Percentiles rank a stretch among this genome's conserved stretches.
phyloP scores from a whole-genome alignment of 441 rosid genomes.

The Mallotus japonicus region DNA sequence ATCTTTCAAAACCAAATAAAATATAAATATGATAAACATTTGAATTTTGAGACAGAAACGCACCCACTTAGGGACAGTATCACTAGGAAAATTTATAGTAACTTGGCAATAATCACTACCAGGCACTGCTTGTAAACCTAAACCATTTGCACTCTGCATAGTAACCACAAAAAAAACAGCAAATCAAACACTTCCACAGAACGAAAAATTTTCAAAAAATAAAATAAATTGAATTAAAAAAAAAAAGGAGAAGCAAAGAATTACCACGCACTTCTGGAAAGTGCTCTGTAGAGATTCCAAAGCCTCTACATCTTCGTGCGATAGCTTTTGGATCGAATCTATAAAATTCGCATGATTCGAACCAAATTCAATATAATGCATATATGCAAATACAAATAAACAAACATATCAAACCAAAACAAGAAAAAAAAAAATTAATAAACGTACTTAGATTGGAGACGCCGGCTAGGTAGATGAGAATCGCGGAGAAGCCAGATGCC shows the following conservation, averaged over 20 bases:
- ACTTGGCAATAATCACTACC: slow-evolving; percentile 70
- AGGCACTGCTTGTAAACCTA: slow-evolving; percentile 68
- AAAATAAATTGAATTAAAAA: too few relatives aligned
- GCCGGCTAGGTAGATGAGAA: slow-evolving; percentile 75
- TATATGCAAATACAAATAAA: too few relatives aligned
- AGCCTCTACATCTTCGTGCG: slow-evolving; percentile 64
- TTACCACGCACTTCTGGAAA: slow-evolving; percentile 90
- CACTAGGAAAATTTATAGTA: slow-evolving; percentile 60
- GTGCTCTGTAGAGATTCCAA: slow-evolving; percentile 59
- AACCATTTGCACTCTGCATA: slow-evolving; percentile 81
- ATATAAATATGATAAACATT: not conserved
- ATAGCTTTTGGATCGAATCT: slow-evolving; percentile 52
- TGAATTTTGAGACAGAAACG: slow-evolving; percentile 9
- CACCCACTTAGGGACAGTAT: slow-evolving; percentile 91
- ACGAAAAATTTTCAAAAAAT: too few relatives aligned
- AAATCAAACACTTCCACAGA: not conserved
- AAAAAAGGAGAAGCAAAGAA: slow-evolving; percentile 13
- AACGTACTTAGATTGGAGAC: slow-evolving; percentile 59
- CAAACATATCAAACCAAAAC: too few relatives aligned
- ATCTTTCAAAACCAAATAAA: not conserved
- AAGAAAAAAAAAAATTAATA: too few relatives aligned
- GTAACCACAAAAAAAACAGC: slow-evolving; percentile 16
- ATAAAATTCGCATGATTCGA: not conserved
- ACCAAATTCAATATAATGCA: not conserved
- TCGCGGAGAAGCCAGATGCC: slow-evolving; percentile 67